These are phyloP conservation scores for Trichoderma polysporum DNA, from an alignment of 2,329 filamentous ascomycete species.

Conservation along the genomic window DNA sequence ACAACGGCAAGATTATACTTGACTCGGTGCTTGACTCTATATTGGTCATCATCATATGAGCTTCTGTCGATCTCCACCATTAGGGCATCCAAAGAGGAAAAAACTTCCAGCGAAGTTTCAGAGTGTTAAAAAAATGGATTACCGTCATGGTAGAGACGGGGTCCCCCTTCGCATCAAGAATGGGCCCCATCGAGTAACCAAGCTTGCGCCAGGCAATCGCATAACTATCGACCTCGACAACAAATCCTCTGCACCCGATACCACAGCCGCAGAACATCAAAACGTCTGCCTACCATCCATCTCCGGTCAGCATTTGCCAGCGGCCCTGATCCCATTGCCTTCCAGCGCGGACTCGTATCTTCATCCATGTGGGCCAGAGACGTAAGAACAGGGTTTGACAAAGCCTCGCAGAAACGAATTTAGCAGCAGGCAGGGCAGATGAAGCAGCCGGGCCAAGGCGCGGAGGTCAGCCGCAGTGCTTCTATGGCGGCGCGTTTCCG, in stretches of 20 bases:
- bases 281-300: slow-evolving; percentile 46
- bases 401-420: slow-evolving; percentile 35
- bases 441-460: slow-evolving; percentile 50
- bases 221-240: slow-evolving; percentile 98
- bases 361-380: slow-evolving; percentile 65
- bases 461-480: slow-evolving; percentile 88
- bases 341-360: slow-evolving; percentile 75
- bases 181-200: slow-evolving; percentile 99
- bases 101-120: slow-evolving; percentile 45
- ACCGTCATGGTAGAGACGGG: slow-evolving; percentile 26
- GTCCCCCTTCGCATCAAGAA: slow-evolving; percentile 97
- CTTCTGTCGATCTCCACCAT: slow-evolving; percentile 41
- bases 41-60: slow-evolving; percentile 90
- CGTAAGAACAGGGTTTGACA: slow-evolving; percentile 37
- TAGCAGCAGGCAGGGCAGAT: slow-evolving; percentile 46
- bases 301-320: slow-evolving; percentile 24
- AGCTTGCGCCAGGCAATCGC: slow-evolving; percentile 74
- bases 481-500: slow-evolving; percentile 99
- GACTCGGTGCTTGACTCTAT: slow-evolving; percentile 96
- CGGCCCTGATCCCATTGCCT: slow-evolving; percentile 19
- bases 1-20: slow-evolving; percentile 31
- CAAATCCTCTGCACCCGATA: slow-evolving; percentile 58
- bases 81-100: slow-evolving; percentile 25
- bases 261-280: slow-evolving; percentile 46
- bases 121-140: slow-evolving; percentile 36